Conservation (phyloP, 345 rosid genomes). For the Firmiana major region DNA sequence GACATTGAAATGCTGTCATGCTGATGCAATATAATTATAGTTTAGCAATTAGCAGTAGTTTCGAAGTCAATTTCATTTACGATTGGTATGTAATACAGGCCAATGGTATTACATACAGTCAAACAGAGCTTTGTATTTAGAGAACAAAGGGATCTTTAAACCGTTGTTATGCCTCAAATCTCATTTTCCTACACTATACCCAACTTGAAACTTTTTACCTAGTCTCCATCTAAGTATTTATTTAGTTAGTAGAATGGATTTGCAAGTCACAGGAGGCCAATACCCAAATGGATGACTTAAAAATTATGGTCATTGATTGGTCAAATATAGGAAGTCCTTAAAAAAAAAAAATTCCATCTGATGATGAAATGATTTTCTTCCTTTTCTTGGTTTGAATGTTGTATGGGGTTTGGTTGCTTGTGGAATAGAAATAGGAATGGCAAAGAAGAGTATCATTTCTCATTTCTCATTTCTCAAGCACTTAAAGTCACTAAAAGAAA, state of each 20-base stretch:
- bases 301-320: background rate
- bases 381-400: background rate
- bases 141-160: background rate
- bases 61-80: background rate
- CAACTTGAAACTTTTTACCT: background rate
- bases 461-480: background rate
- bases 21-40: background rate
- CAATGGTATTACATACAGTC: background rate
- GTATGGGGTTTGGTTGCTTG: background rate
- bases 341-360: background rate
- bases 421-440: background rate
- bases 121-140: background rate
- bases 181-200: background rate
- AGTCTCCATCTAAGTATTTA: background rate
- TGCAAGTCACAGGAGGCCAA: background rate
- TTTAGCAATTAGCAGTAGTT: background rate
- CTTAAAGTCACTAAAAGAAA: background rate
- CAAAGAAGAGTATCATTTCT: background rate
- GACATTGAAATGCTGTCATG: background rate
- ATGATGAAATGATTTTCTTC: background rate
- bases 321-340: background rate
- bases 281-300: background rate
- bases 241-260: background rate
- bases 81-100: background rate
- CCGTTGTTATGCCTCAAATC: background rate